Evolutionary conservation across 306 rosid species (phyloP).

Genomic region (Fragaria vesca): DNA sequence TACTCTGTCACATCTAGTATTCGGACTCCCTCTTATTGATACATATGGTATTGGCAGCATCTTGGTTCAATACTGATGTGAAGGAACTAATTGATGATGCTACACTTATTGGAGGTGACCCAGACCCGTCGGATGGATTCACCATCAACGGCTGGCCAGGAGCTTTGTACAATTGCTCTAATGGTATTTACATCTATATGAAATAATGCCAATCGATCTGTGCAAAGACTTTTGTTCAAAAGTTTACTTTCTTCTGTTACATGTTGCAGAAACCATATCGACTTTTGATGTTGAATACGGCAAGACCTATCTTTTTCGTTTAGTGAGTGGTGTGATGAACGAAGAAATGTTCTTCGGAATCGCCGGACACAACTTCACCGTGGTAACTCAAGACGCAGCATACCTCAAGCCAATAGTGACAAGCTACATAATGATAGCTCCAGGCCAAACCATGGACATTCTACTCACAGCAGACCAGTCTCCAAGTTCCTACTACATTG

Average conservation of each 20-base stretch:
- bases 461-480: constrained; percentile 17
- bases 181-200: background rate
- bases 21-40: too few relatives aligned
- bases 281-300: background rate
- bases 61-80: constrained; percentile 28
- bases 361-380: constrained; percentile 22
- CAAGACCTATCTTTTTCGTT: constrained; percentile 22
- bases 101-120: constrained; percentile 17
- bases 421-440: constrained; percentile 14
- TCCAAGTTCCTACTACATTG: constrained; percentile 19
- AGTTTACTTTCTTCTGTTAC: background rate
- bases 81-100: constrained; percentile 21
- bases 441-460: constrained; percentile 31
- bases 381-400: constrained; percentile 22
- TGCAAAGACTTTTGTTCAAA: background rate
- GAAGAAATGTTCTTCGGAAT: constrained; percentile 24
- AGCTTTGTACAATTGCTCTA: background rate
- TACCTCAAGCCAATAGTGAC: constrained; percentile 25
- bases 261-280: constrained; percentile 3
- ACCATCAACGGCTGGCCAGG: constrained; percentile 7
- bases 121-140: background rate
- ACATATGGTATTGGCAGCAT: background rate
- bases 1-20: background rate
- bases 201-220: background rate
- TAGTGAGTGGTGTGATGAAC: constrained; percentile 13